Percentiles rank a stretch among this genome's conserved stretches.
These are phyloP conservation scores for Penicillium oxalicum DNA, from an alignment of 2,329 filamentous ascomycete species.

Conservation along the genomic window DNA sequence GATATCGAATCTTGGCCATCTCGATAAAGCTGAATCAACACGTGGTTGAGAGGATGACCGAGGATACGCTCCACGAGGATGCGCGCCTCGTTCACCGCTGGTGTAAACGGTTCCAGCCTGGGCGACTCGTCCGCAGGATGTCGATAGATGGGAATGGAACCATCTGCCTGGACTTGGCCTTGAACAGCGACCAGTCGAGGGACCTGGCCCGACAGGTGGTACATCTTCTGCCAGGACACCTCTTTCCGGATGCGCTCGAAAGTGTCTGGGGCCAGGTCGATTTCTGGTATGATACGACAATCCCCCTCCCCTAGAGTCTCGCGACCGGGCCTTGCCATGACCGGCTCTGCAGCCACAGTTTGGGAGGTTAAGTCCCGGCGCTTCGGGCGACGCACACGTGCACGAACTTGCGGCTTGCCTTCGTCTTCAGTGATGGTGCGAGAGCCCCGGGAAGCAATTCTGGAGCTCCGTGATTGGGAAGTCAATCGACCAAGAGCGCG, in stretches of 20 bases:
- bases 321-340: background rate
- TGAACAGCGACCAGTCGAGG: constrained; percentile 88
- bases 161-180: constrained; percentile 62
- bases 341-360: background rate
- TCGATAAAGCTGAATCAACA: constrained; percentile 89
- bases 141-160: constrained; percentile 78
- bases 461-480: constrained; percentile 9
- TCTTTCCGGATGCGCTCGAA: constrained; percentile 69
- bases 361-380: constrained; percentile 16
- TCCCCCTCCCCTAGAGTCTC: constrained; percentile 68
- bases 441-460: background rate
- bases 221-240: constrained; percentile 85
- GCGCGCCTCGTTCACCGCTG: constrained; percentile 64
- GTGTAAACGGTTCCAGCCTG: constrained; percentile 67
- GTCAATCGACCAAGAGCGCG: constrained; percentile 16
- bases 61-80: constrained; percentile 63
- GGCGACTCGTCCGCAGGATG: constrained; percentile 88
- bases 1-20: constrained; percentile 84
- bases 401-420: constrained; percentile 20
- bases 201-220: constrained; percentile 83
- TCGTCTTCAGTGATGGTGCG: background rate
- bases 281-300: constrained; percentile 64
- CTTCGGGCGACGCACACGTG: constrained; percentile 23
- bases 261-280: constrained; percentile 56
- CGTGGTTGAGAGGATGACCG: constrained; percentile 82